phyloP scores from a whole-genome alignment of 768 basidiomycete genomes.

The Nevesoporus exiguus region DNA sequence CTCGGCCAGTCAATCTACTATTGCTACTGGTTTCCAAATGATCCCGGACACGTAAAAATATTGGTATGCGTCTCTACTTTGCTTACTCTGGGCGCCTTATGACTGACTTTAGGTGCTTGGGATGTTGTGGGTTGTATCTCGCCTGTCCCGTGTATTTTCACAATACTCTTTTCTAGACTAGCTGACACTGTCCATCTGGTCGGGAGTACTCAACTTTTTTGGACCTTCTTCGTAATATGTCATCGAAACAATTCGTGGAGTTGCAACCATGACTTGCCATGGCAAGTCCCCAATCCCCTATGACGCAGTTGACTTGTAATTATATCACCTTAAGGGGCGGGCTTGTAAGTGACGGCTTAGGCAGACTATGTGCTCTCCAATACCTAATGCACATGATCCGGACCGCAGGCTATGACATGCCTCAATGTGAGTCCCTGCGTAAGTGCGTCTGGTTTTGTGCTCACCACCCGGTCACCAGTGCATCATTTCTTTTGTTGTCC shows the following conservation, averaged over 20 bases:
- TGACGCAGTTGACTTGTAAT: not conserved
- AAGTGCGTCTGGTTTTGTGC: not conserved
- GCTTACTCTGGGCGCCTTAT: not conserved
- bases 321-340: slow-evolving; percentile 5
- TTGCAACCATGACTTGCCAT: slow-evolving; percentile 3
- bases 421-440: not conserved
- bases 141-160: not conserved
- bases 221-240: slow-evolving; percentile 7
- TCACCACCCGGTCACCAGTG: not conserved
- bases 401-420: not conserved
- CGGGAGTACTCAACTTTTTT: slow-evolving; percentile 1
- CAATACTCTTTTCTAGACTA: not conserved
- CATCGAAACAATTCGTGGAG: not conserved
- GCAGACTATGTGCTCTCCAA: not conserved
- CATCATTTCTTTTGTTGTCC: not conserved
- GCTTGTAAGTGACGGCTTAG: slow-evolving; percentile 6
- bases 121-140: not conserved
- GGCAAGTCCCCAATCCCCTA: not conserved
- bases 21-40: slow-evolving; percentile 5
- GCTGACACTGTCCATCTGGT: slow-evolving; percentile 8
- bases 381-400: not conserved
- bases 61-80: not conserved
- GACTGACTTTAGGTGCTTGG: not conserved
- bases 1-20: slow-evolving; percentile 11
- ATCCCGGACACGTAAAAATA: not conserved